phyloP scores from a whole-genome alignment of 2,329 filamentous ascomycete genomes.

The Aureobasidium lini region DNA sequence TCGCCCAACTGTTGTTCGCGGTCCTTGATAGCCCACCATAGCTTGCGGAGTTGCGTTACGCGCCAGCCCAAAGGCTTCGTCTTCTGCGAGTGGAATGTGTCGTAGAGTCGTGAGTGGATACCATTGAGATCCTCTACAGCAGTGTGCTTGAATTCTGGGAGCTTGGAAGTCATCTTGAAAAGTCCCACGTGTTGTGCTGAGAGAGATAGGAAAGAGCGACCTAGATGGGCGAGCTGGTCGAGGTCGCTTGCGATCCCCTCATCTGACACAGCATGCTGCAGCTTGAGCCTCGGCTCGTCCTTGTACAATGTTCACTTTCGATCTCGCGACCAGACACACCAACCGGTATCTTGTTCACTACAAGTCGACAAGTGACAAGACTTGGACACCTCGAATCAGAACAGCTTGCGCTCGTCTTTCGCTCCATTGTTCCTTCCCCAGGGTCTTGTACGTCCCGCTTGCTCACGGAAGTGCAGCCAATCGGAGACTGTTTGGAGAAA shows the following conservation, averaged over 20 bases:
- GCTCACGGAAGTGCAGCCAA: background rate
- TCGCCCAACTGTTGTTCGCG: slow-evolving; percentile 64
- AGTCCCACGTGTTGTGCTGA: background rate
- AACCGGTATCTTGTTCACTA: background rate
- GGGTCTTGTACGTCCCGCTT: background rate
- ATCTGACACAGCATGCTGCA: background rate
- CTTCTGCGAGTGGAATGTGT: slow-evolving; percentile 68
- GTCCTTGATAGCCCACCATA: slow-evolving; percentile 89
- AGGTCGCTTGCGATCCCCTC: background rate
- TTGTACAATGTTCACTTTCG: background rate
- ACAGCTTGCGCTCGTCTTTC: background rate
- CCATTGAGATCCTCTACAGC: slow-evolving; percentile 58
- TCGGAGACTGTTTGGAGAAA: background rate
- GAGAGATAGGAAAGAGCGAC: too few species aligned
- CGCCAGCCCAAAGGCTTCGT: slow-evolving; percentile 79
- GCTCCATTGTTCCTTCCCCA: background rate
- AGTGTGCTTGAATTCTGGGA: slow-evolving; percentile 39
- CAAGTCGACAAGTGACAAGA: background rate
- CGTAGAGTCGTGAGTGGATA: slow-evolving; percentile 53
- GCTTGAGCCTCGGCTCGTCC: background rate
- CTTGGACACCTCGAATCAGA: background rate
- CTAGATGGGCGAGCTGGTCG: background rate
- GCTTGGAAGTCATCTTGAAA: background rate
- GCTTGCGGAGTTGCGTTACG: slow-evolving; percentile 77
- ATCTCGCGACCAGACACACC: background rate